Percentiles rank a stretch among this genome's conserved stretches.
phyloP scores from a whole-genome alignment of 164 flowering plant species.

The Litsea cubeba region DNA sequence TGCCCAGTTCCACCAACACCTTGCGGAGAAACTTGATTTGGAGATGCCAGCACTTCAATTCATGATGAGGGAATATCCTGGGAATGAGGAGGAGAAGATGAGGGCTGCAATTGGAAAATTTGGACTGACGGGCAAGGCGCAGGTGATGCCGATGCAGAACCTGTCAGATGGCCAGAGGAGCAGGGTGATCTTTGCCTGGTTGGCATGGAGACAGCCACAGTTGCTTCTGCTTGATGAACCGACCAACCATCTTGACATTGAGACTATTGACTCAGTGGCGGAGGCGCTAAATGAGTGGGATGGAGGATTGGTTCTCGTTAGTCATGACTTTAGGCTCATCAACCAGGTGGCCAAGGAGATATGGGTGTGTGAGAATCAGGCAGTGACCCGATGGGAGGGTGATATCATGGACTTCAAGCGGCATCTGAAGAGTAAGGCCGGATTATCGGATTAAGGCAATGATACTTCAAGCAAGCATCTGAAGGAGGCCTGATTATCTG shows the following conservation, averaged over 20 bases:
- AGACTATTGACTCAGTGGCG: constrained; percentile 85
- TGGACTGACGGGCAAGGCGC: constrained; percentile 88
- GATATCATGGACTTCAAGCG: constrained; percentile 85
- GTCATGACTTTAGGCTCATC: constrained; percentile 92
- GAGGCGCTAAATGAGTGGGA: constrained; percentile 97
- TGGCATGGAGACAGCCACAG: constrained; percentile 81
- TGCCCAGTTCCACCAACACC: constrained; percentile 93
- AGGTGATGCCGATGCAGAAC: constrained; percentile 92
- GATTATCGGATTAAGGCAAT: constrained; percentile 40
- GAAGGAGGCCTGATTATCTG: too few relatives aligned
- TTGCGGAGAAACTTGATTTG: constrained; percentile 85
- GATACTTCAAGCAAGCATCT: neutral
- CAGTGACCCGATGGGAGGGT: constrained; percentile 80
- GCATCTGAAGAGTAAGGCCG: constrained; percentile 69
- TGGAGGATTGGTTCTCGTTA: constrained; percentile 90
- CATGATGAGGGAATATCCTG: constrained; percentile 86
- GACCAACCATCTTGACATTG: constrained; percentile 88
- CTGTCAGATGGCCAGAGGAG: constrained; percentile 93
- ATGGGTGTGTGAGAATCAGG: constrained; percentile 88
- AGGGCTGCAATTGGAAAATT: constrained; percentile 85
- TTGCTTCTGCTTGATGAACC: constrained; percentile 83
- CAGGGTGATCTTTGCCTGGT: constrained; percentile 90
- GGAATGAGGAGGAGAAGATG: constrained; percentile 94
- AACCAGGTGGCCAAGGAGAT: constrained; percentile 95
- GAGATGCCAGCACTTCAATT: constrained; percentile 76